Evolutionary conservation across 176 grass and related monocot genomes (phyloP), one percentile per base, ranked within the genome.

Genomic region (Leersia perrieri): DNA sequence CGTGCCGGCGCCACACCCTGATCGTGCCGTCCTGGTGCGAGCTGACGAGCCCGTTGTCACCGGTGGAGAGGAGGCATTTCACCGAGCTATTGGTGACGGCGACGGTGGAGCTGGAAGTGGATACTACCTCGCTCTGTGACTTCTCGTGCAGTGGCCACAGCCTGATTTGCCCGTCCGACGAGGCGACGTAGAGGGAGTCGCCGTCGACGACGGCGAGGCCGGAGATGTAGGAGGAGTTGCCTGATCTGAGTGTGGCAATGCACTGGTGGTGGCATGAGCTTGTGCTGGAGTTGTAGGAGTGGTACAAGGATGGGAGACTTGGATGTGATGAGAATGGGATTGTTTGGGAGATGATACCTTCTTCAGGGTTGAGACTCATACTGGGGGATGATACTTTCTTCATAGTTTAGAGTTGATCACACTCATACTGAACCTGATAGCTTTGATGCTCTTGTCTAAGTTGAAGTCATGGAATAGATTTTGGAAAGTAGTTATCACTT

Each of bases 1-100:
- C 18, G n/a, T n/a, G 22, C 5, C 63, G n/a, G n/a, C n/a, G 77
- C 88, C 94, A 97, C 62, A 84, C 84, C 15, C 91, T 85, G 70
- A 97, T 93, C 88, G 91, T 89, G 30, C 87, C 60, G 51, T 97
- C 94, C 64, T 97, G 94, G 73, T 97, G 90, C 32, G 94, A 79
- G 78, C 79, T 93, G 68, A 97, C 66, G 8, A 74, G 75, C 6
- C 58, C 86, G 20, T 88, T 20, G 65, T n/a, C n/a, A n/a, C 72
- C 53, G 4, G 67, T 73, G 38, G 86, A 68, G 18, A 89, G 15
- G 9, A 91, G 26, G 14, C 91, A 82, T 77, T 97, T 97, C 61
- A 93, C 67, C 16, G 91, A 32, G 70, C 86, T 93, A 34, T 32
- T 33, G 30, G 70, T 80, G 67, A 57, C n/a, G 26, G 70, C 88